Conservation (phyloP, 768 basidiomycete genomes). For the Panus rudis region DNA sequence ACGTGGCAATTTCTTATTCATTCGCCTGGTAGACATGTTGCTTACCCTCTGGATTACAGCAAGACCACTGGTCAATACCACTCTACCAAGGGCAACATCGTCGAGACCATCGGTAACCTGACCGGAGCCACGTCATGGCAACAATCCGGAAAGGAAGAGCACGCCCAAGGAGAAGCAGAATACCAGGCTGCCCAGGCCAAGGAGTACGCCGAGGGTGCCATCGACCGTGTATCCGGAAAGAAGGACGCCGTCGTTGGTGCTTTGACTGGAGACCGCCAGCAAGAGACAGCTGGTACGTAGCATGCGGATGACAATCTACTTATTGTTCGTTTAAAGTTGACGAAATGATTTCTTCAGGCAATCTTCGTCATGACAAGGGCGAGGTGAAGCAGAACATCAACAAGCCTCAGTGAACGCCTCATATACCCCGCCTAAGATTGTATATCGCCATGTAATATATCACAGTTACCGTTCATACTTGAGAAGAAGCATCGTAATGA, state of each 20-base stretch:
- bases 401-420: no score
- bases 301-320: not conserved
- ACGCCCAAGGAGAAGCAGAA: constrained; percentile 40
- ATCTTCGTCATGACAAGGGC: constrained; percentile 48
- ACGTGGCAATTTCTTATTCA: constrained; percentile 3
- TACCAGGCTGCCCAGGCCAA: constrained; percentile 41
- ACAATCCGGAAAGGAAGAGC: constrained; percentile 43
- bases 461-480: no score
- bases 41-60: constrained; percentile 13
- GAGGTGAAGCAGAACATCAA: constrained; percentile 47
- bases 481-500: no score
- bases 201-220: constrained; percentile 41
- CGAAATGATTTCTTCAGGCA: constrained; percentile 31
- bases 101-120: constrained; percentile 37
- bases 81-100: constrained; percentile 31
- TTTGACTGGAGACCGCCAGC: constrained; percentile 46
- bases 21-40: not conserved
- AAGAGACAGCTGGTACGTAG: constrained; percentile 39
- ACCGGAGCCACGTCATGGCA: constrained; percentile 37
- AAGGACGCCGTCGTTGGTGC: constrained; percentile 50
- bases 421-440: no score
- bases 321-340: no score
- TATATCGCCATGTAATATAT: no score
- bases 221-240: constrained; percentile 41
- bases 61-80: constrained; percentile 33